Evolutionary conservation across 768 basidiomycete species (phyloP), one percentile per base, ranked within the genome.

Genomic region (Tulasnella sp.): DNA sequence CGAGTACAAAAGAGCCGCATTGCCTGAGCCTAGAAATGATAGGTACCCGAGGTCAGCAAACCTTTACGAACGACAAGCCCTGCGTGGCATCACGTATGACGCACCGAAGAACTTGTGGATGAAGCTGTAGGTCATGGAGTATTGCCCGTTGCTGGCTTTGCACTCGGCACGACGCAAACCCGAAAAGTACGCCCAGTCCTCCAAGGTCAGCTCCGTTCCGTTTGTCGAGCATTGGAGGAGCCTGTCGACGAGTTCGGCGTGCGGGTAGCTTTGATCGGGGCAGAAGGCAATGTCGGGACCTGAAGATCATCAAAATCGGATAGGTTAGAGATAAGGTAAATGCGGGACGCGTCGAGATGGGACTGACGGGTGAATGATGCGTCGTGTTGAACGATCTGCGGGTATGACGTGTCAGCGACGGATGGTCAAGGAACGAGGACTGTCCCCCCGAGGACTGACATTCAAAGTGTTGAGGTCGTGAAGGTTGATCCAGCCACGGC

Each of bases 131-230:
- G 82, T 85, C 7, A 90, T 87, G 1, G 88, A 87, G 82, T 89
- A 94, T 31, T 90, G 88, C 0, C 88, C 87, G 83, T 95, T 94
- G 3, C 81, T 84, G 0, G 83, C 85, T 42, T 86, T 85, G 21
- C 90, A 86, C 42, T 93, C 90, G 0, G 87, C 88, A 31, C 93
- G 90, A 16, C 93, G 91, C 81, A 90, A 89, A 6, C 90, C 86
- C 8, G 89, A 86, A 80, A 88, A 88, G 36, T 86, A 88, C 0
- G 92, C 88, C 5, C 94, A 83, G 82, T 95, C 92, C 10, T 87
- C 86, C 3, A 84, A 52, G 0, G 91, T 93, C 19, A 94, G 86
- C 12, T 85, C 86, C 5, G 90, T 88, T 75, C 90, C 90, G 9
- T 92, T 92, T 0, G 90, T 89, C 0, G 85, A 87, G 0, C 86